phyloP scores from a whole-genome alignment of 2,329 filamentous ascomycete genomes.

The Chrysoporthe deuterocubensis region DNA sequence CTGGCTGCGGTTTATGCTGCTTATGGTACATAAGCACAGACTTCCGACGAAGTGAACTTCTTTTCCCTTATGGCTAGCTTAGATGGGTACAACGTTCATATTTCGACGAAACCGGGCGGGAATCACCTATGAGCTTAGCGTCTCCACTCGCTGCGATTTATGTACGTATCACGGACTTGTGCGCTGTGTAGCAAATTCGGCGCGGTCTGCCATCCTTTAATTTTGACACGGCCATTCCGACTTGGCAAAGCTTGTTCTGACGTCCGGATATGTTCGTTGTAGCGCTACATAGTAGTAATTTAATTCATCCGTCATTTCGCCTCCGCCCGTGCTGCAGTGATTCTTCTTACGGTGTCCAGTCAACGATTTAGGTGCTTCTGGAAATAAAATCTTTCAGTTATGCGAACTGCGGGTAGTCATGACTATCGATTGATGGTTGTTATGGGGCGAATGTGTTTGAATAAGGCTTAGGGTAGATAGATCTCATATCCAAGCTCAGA shows the following conservation, averaged over 20 bases:
- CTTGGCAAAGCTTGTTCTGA: slow-evolving; percentile 9
- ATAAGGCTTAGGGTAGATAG: neutral
- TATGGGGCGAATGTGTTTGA: neutral
- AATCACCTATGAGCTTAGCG: slow-evolving; percentile 1
- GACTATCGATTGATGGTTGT: neutral
- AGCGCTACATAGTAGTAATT: too few relatives aligned
- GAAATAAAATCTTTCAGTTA: neutral
- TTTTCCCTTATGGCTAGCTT: neutral
- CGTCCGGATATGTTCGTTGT: neutral
- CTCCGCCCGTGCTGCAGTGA: neutral
- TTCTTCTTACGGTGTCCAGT: neutral
- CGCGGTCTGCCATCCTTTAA: neutral
- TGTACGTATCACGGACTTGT: neutral
- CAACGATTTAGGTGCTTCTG: neutral
- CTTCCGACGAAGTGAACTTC: neutral
- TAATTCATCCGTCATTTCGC: neutral
- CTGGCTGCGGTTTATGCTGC: neutral
- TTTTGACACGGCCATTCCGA: neutral
- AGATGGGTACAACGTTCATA: neutral
- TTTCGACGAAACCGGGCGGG: neutral
- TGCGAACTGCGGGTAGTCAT: neutral
- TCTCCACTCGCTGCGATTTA: neutral
- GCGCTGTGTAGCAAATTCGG: neutral
- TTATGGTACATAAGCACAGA: neutral
- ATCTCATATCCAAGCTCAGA: neutral